A percentile compares a stretch with the other conserved stretches of the same genome.
These are phyloP conservation scores for Verticillium nonalfalfae DNA, from an alignment of 2,329 filamentous ascomycete genomes.

Conservation along the genomic window DNA sequence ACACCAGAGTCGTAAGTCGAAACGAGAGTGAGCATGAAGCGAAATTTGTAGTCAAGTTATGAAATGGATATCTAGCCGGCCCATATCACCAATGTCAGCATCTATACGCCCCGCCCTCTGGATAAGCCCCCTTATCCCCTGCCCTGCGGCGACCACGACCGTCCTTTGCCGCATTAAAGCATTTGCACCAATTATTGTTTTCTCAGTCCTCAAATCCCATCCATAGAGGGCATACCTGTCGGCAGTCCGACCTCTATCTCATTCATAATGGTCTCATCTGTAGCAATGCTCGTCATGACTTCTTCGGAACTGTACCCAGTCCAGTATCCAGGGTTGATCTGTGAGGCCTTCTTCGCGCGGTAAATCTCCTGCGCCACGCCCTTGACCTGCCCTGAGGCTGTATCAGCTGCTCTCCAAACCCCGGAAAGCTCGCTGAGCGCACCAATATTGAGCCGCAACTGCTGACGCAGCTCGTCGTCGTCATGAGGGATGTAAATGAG, in stretches of 20 bases:
- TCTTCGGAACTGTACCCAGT: conserved; percentile 47
- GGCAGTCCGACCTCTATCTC: conserved; percentile 39
- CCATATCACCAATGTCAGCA: too few relatives aligned
- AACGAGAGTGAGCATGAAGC: too few relatives aligned
- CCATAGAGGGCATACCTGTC: neutral
- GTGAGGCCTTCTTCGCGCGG: conserved; percentile 48
- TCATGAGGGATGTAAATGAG: conserved; percentile 53
- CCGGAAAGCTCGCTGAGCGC: conserved; percentile 62
- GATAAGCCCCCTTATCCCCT: too few relatives aligned
- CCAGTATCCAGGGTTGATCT: conserved; percentile 48
- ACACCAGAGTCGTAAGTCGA: too few relatives aligned
- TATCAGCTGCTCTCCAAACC: conserved; percentile 67
- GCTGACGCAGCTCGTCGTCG: conserved; percentile 64
- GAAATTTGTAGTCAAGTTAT: too few relatives aligned
- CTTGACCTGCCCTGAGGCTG: conserved; percentile 66
- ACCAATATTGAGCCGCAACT: conserved; percentile 72
- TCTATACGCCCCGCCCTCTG: too few relatives aligned
- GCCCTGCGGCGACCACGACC: too few relatives aligned
- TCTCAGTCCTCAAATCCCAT: neutral
- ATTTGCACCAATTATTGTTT: too few relatives aligned
- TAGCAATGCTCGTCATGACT: conserved; percentile 47
- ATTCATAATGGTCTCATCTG: conserved; percentile 52
- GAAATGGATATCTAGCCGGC: too few relatives aligned
- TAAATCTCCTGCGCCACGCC: conserved; percentile 74
- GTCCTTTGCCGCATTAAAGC: too few relatives aligned